Conservation (phyloP, 805 yeast species). For the Yamadazyma olivae region DNA sequence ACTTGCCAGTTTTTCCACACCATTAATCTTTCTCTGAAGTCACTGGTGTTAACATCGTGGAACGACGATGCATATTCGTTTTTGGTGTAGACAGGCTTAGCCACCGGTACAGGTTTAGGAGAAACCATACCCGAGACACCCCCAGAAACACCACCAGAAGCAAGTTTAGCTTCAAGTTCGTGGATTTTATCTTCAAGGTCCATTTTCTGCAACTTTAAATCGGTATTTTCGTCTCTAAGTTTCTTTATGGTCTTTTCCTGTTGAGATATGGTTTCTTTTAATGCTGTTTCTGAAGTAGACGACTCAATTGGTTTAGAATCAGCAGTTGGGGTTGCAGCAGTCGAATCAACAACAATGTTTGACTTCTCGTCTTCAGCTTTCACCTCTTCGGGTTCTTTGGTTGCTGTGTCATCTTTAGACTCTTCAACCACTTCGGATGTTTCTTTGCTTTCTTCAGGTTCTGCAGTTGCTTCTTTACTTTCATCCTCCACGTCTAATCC, state of each 20-base stretch:
- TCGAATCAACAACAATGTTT: neutral
- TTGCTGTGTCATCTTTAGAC: neutral
- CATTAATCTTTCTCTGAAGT: slow-evolving; percentile 54
- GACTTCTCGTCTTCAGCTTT: slow-evolving; percentile 7
- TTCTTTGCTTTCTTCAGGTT: slow-evolving; percentile 5
- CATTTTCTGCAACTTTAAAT: slow-evolving; percentile 36
- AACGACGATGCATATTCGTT: slow-evolving; percentile 29
- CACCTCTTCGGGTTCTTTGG: neutral
- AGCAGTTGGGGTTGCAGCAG: neutral
- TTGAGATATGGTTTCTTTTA: slow-evolving; percentile 23
- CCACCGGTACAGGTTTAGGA: slow-evolving; percentile 17
- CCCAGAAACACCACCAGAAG: neutral
- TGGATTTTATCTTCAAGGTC: slow-evolving; percentile 33
- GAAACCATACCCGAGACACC: slow-evolving; percentile 2
- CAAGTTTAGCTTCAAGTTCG: slow-evolving; percentile 20
- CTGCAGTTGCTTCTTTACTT: slow-evolving; percentile 6
- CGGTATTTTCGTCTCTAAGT: slow-evolving; percentile 41
- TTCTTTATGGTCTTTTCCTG: slow-evolving; percentile 34
- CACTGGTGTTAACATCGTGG: slow-evolving; percentile 36
- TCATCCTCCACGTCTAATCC: slow-evolving; percentile 1
- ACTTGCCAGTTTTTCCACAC: slow-evolving; percentile 85
- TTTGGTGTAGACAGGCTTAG: slow-evolving; percentile 25
- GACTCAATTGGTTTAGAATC: neutral
- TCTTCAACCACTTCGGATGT: slow-evolving; percentile 3
- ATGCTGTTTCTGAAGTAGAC: slow-evolving; percentile 3